Percentiles rank a stretch among this genome's conserved stretches.
Evolutionary conservation across 495 filamentous ascomycete species (phyloP).

Genomic region (Thermothielavioides terrestris): DNA sequence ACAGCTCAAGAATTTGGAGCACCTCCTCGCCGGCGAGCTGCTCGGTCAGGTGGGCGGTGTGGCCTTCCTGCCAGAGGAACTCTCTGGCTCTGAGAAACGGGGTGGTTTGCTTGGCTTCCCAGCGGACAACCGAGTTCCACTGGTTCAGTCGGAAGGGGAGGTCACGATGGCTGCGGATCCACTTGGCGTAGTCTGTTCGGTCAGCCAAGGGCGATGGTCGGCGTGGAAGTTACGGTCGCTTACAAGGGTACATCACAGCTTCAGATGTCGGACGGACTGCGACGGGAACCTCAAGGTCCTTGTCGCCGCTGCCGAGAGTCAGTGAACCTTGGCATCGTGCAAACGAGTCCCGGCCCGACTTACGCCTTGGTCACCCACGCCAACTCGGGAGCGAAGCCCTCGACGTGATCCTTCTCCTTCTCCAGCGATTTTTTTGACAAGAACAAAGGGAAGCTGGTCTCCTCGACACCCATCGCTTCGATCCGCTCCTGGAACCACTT

Average conservation of each 20-base stretch:
- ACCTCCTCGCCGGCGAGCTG: constrained; percentile 74
- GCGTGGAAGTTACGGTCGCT: background rate
- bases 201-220: constrained; percentile 50
- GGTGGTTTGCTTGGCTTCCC: constrained; percentile 97
- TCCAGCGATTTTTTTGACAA: constrained; percentile 82
- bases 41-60: constrained; percentile 86
- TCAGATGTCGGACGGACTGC: constrained; percentile 94
- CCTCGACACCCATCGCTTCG: constrained; percentile 82
- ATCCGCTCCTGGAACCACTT: constrained; percentile 82
- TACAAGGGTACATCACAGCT: constrained; percentile 75
- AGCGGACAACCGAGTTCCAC: constrained; percentile 96
- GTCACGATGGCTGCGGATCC: constrained; percentile 90
- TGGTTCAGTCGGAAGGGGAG: constrained; percentile 90
- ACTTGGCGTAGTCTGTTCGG: constrained; percentile 84
- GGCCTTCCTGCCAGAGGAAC: constrained; percentile 97
- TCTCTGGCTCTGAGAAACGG: constrained; percentile 89
- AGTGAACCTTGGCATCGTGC: background rate
- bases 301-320: constrained; percentile 54
- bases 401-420: constrained; percentile 92
- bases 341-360: constrained; percentile 24
- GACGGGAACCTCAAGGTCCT: constrained; percentile 85
- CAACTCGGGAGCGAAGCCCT: constrained; percentile 95
- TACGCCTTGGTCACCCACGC: constrained; percentile 97
- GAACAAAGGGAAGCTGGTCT: constrained; percentile 94
- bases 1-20: constrained; percentile 83